Conservation (phyloP, 1,284 basidiomycete genomes). For the Cryptococcus maquisensis region DNA sequence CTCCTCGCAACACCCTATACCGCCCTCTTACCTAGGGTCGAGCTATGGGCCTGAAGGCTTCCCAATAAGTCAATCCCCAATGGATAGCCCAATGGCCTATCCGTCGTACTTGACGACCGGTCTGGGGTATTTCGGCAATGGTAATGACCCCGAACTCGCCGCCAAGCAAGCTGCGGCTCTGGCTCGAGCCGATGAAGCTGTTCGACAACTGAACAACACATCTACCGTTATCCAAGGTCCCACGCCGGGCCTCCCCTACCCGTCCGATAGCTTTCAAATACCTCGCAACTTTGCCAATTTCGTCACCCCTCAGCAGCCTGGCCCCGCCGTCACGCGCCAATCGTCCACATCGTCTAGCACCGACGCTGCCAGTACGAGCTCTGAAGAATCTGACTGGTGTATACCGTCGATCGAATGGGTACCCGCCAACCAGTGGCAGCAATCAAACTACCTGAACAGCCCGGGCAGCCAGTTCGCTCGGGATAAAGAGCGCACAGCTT, state of each 20-base stretch:
- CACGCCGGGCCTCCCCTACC: background rate
- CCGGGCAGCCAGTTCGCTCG: constrained; percentile 8
- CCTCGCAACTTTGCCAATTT: constrained; percentile 25
- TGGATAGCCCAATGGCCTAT: constrained; percentile 7
- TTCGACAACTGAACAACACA: constrained; percentile 42
- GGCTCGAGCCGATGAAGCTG: constrained; percentile 41
- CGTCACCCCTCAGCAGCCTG: constrained; percentile 12
- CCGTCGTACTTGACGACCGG: background rate
- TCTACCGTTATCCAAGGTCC: constrained; percentile 31
- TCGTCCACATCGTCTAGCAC: constrained; percentile 29
- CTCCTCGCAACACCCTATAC: constrained; percentile 16
- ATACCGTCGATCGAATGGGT: constrained; percentile 45
- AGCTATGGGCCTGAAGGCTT: constrained; percentile 45
- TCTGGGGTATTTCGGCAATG: constrained; percentile 1
- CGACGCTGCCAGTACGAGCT: constrained; percentile 37
- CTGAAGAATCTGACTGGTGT: constrained; percentile 43
- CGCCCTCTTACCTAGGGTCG: constrained; percentile 32
- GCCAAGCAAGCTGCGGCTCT: constrained; percentile 22
- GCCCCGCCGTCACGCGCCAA: constrained; percentile 20
- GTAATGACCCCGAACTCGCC: constrained; percentile 16
- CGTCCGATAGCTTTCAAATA: constrained; percentile 10
- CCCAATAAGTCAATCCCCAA: constrained; percentile 19
- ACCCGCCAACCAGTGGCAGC: constrained; percentile 6
- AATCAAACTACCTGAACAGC: constrained; percentile 12
- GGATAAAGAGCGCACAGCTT: constrained; percentile 5